Conservation (phyloP, 805 yeast genomes). For the Hanseniaspora pseudoguilliermondii region DNA sequence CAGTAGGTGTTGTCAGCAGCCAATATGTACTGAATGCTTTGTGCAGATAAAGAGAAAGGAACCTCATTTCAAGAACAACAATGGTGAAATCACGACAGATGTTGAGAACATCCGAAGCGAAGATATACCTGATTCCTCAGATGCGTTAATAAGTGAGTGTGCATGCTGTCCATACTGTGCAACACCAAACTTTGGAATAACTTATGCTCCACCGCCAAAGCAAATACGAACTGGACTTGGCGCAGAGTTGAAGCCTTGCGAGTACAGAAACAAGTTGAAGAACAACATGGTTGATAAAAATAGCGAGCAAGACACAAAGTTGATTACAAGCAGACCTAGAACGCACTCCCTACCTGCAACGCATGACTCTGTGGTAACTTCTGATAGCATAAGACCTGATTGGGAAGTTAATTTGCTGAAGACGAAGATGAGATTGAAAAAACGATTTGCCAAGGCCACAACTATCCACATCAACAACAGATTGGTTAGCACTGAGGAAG, state of each 20-base stretch:
- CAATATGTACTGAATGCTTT: constrained; percentile 92
- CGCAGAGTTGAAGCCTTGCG: constrained; percentile 31
- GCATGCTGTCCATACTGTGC: constrained; percentile 93
- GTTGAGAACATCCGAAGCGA: constrained; percentile 15
- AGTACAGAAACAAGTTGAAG: constrained; percentile 4
- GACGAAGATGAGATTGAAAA: constrained; percentile 66
- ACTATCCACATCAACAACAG: constrained; percentile 84
- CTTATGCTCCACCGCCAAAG: constrained; percentile 56
- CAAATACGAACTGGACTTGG: constrained; percentile 45
- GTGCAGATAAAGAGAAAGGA: constrained; percentile 85
- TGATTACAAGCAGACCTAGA: constrained; percentile 19
- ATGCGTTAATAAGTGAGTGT: constrained; percentile 67
- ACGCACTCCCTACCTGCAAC: constrained; percentile 51
- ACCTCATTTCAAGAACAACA: constrained; percentile 53
- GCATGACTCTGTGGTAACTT: constrained; percentile 58
- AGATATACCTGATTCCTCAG: constrained; percentile 31
- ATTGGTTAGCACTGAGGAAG: constrained; percentile 33
- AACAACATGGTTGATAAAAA: constrained; percentile 14
- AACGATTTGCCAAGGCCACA: constrained; percentile 85
- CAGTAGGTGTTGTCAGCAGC: constrained; percentile 82
- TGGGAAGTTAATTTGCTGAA: constrained; percentile 68
- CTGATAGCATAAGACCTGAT: constrained; percentile 80
- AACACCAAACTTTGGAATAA: constrained; percentile 69
- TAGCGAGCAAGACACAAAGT: constrained; percentile 13
- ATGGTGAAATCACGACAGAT: constrained; percentile 21